Evolutionary conservation across 2,329 filamentous ascomycete genomes (phyloP).

Genomic region (Penicillium rolfsii): DNA sequence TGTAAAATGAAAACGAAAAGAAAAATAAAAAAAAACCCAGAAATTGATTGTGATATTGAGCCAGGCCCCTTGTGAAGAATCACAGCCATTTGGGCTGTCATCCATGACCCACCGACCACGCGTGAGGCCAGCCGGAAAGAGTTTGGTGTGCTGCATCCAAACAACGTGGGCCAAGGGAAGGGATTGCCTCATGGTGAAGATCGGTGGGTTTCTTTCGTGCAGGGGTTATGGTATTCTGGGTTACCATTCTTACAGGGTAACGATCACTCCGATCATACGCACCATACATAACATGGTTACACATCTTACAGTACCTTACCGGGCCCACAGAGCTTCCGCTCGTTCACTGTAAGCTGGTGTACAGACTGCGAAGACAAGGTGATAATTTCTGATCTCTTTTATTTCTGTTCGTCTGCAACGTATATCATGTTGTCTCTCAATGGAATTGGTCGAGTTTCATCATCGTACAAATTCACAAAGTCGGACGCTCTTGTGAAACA

Average conservation of each 20-base stretch:
- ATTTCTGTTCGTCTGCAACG: not conserved
- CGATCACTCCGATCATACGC: not conserved
- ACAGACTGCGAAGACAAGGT: not conserved
- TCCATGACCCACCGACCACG: conserved; percentile 44
- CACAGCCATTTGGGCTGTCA: conserved; percentile 39
- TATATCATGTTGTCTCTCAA: not conserved
- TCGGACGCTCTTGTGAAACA: not conserved
- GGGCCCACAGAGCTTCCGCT: not conserved
- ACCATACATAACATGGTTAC: not conserved
- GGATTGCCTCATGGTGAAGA: conserved; percentile 32
- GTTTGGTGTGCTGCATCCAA: conserved; percentile 43
- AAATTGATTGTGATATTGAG: not conserved
- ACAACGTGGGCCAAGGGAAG: conserved; percentile 44
- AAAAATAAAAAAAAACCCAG: not conserved
- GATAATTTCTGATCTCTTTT: not conserved
- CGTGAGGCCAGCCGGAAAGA: conserved; percentile 36
- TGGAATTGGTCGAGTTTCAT: not conserved
- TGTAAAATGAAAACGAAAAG: not conserved
- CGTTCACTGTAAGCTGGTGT: not conserved
- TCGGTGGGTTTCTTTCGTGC: conserved; percentile 29
- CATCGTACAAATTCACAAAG: not conserved
- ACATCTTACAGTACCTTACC: not conserved
- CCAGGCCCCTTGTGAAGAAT: conserved; percentile 31
- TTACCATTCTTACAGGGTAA: not conserved
- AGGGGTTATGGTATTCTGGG: conserved; percentile 1